These are phyloP conservation scores for Lentinula aciculospora DNA, from an alignment of 768 basidiomycete genomes.

Conservation along the genomic window DNA sequence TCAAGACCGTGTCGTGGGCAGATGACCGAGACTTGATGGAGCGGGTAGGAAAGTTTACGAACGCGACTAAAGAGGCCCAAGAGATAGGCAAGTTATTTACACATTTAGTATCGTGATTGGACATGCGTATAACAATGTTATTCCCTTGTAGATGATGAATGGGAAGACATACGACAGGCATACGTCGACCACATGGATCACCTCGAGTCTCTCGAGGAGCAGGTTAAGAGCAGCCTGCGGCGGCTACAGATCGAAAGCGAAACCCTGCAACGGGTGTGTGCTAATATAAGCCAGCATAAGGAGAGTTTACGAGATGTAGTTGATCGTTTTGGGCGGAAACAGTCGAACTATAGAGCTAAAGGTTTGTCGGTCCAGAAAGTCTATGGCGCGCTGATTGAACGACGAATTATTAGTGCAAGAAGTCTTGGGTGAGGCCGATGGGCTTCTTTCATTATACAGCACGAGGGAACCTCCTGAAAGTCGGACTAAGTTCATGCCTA, in stretches of 20 bases:
- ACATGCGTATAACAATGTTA: not conserved
- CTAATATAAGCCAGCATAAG: conserved; percentile 33
- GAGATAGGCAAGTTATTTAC: conserved; percentile 25
- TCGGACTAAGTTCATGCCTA: conserved; percentile 4
- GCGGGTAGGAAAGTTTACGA: conserved; percentile 45
- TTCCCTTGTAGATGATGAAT: conserved; percentile 43
- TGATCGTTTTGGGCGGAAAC: conserved; percentile 18
- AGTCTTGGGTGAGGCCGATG: conserved; percentile 34
- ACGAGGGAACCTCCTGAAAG: conserved; percentile 9
- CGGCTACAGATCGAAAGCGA: conserved; percentile 38
- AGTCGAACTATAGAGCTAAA: conserved; percentile 35
- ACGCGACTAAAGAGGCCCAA: conserved; percentile 32
- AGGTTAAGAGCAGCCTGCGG: conserved; percentile 41
- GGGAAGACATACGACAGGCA: conserved; percentile 48
- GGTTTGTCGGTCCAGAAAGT: conserved; percentile 18
- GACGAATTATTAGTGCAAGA: conserved; percentile 28
- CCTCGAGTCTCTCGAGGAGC: conserved; percentile 49
- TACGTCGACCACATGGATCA: conserved; percentile 61
- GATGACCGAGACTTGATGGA: conserved; percentile 58
- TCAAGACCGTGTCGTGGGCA: conserved; percentile 73
- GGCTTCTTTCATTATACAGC: conserved; percentile 25
- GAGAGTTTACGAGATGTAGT: conserved; percentile 28
- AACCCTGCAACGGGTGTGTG: conserved; percentile 36
- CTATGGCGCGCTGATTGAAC: not conserved
- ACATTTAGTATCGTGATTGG: not conserved